Evolutionary conservation across 2,329 filamentous ascomycete genomes (phyloP), one percentile per base, ranked within the genome.

Genomic region (Knufia petricola): DNA sequence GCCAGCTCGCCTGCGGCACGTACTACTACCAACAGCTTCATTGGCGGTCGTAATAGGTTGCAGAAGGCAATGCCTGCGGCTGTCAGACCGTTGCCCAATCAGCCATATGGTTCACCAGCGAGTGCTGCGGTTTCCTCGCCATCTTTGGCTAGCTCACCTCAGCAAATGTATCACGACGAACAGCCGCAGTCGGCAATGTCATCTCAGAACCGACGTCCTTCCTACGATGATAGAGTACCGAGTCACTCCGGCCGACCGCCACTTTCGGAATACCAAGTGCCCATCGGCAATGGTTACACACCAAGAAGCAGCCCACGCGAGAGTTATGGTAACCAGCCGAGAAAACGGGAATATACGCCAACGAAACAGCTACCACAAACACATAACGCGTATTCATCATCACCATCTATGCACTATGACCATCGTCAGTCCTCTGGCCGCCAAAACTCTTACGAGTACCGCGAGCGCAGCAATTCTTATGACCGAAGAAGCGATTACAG

Each of bases 361-460:
- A 52, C 56, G 6, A 56, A 55, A 40, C 43, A 40, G 21, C 50
- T 50, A 24, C 46, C 41, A 26, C 44, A 47, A 26, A 2, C 34
- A 17, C 17, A 47, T 21, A 32, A 38, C 12, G 32, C 17, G 54
- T 56, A n/a, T 54, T 23, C 42, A 62, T n/a, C n/a, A n/a, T 2
- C 58, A 55, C 1, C 54, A 53, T 42, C 46, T 67, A 26, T 67
- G 68, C 49, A 62, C 62, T 7, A 53, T 51, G 20, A 56, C 54
- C 8, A 58, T 38, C 47, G 46, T 21, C 10, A 23, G n/a, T 24
- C 44, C 3, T 37, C 37, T 15, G 20, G 32, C 23, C 26, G 21
- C 21, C 40, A 46, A 37, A 21, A 26, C 15, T n/a, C 31, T 10
- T 39, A 47, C 34, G 34, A 36, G 9, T 8, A n/a, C 32, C 32